Conservation (phyloP, 2,329 filamentous ascomycete species). For the Sphaerulina vaccinii region DNA sequence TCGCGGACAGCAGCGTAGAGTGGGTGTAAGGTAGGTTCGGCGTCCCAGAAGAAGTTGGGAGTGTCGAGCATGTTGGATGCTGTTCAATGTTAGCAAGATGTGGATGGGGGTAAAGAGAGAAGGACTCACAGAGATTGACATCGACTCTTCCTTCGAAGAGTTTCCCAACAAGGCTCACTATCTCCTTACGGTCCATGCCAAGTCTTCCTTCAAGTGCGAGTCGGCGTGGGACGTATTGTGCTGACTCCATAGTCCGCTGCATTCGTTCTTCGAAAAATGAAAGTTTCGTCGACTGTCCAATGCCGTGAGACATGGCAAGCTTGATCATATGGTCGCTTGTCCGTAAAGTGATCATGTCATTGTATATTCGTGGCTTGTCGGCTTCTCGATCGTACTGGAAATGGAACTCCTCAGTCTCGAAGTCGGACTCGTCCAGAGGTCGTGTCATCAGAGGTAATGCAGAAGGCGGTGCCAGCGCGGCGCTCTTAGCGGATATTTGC, state of each 20-base stretch:
- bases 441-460: constrained; percentile 68
- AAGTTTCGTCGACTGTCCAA: constrained; percentile 94
- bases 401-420: constrained; percentile 97
- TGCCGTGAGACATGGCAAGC: constrained; percentile 93
- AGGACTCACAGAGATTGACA: constrained; percentile 88
- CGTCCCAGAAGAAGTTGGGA: constrained; percentile 98
- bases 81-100: constrained; percentile 39
- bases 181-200: constrained; percentile 87
- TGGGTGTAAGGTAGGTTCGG: constrained; percentile 89
- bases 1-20: constrained; percentile 93
- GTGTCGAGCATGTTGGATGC: constrained; percentile 94
- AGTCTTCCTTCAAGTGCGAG: constrained; percentile 86
- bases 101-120: background rate
- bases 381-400: constrained; percentile 92
- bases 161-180: constrained; percentile 85
- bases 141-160: constrained; percentile 94
- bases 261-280: constrained; percentile 96
- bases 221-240: constrained; percentile 85
- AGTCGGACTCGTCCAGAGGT: constrained; percentile 82
- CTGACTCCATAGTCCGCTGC: constrained; percentile 88
- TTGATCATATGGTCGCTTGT: constrained; percentile 99
- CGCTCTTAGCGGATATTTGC: constrained; percentile 30
- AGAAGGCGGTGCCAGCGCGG: constrained; percentile 42
- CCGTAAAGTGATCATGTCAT: constrained; percentile 97
- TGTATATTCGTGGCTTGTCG: constrained; percentile 86